phyloP scores from a whole-genome alignment of 2,329 filamentous ascomycete genomes.

The Fusarium oxysporum region DNA sequence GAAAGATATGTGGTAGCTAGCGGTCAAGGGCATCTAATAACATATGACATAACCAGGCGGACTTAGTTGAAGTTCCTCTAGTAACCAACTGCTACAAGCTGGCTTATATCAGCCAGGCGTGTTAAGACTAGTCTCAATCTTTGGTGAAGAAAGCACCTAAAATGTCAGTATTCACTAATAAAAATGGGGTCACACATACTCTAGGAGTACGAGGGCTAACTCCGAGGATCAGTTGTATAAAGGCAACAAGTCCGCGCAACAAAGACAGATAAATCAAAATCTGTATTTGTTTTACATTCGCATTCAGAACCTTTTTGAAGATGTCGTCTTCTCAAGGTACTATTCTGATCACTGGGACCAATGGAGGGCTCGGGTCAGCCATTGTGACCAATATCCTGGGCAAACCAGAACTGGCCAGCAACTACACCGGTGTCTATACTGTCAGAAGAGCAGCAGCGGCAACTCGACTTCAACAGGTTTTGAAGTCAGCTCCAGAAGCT shows the following conservation, averaged over 20 bases:
- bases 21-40: background rate
- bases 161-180: constrained; percentile 20
- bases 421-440: constrained; percentile 52
- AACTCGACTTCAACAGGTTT: constrained; percentile 40
- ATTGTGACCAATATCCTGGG: constrained; percentile 48
- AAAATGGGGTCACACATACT: background rate
- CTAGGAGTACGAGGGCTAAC: background rate
- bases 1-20: background rate
- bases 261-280: background rate
- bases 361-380: constrained; percentile 53
- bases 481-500: constrained; percentile 33
- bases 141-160: background rate
- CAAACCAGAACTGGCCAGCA: constrained; percentile 45
- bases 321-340: constrained; percentile 44
- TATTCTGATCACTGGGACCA: constrained; percentile 54
- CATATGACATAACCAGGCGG: background rate
- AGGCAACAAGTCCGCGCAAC: background rate
- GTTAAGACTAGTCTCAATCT: constrained; percentile 11
- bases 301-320: background rate
- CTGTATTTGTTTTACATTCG: background rate
- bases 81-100: background rate
- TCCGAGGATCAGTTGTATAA: constrained; percentile 25
- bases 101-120: constrained; percentile 43
- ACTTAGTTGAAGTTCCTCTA: background rate
- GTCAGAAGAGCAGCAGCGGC: constrained; percentile 51